Evolutionary conservation across 768 basidiomycete species (phyloP), one percentile per base, ranked within the genome.

Genomic region (Amanita exitialis): DNA sequence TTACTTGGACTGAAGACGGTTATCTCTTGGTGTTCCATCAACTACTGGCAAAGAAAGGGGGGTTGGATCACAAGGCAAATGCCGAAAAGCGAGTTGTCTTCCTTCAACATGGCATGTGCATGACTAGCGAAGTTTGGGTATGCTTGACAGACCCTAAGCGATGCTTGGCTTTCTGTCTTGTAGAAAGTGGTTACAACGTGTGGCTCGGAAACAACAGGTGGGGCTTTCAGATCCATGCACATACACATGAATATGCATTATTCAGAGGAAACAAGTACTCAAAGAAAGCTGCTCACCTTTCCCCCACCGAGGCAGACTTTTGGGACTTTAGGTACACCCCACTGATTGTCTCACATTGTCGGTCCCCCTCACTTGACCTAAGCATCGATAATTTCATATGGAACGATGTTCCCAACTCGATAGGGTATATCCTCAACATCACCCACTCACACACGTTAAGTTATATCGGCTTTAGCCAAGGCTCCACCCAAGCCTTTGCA

Each of bases 341-440:
- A n/a, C n/a, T n/a, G 23, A n/a, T 25, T 15, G 37, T 9, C 32
- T 47, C 8, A 3, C 36, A 49, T 1, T 20, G 10, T 7, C n/a
- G n/a, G n/a, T 37, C 15, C 27, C 12, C 4, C 25, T 28, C 10
- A 38, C 23, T 7, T 18, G 39, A 20, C 12, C 23, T 43, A 32
- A 80, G 81, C 56, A 76, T 84, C 13, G 89, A 91, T 58, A 86
- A 91, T 56, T 90, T 90, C 62, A 88, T 87, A 12, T 87, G 86
- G 85, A 77, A 86, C 59, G 89, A 91, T 61, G 90, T 91, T 58
- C 89, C 89, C 1, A 85, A 90, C 61, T 80, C 85, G n/a, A 88
- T 90, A 47, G 67, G 79, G 47, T 83, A 90, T 60, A 82, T 90
- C 52, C 76, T 90, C 30, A 70, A 78, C 52, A 79, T 78, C 27